phyloP scores from a whole-genome alignment of 2,329 filamentous ascomycete genomes.

The Bipolaris sorokiniana region DNA sequence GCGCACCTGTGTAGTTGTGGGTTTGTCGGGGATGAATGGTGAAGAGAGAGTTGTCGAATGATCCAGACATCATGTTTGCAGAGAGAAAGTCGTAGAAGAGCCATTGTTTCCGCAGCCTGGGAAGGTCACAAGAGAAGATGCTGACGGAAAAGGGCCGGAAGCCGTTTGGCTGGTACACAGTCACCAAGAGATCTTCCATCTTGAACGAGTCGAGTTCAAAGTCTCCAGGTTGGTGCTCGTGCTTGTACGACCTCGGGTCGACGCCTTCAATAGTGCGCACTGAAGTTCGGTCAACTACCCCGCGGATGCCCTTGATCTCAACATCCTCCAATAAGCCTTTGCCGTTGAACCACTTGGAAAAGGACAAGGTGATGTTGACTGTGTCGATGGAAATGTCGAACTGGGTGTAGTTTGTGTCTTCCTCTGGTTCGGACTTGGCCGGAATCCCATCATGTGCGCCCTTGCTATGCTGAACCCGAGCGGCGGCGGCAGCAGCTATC shows the following conservation, averaged over 20 bases:
- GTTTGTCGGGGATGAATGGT: slow-evolving; percentile 94
- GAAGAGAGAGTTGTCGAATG: slow-evolving; percentile 93
- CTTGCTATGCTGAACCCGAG: slow-evolving; percentile 61
- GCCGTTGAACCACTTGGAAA: slow-evolving; percentile 99
- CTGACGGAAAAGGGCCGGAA: slow-evolving; percentile 96
- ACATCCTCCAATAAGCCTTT: slow-evolving; percentile 91
- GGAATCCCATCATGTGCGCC: slow-evolving; percentile 34
- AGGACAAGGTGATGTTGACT: slow-evolving; percentile 94
- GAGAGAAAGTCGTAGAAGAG: slow-evolving; percentile 97
- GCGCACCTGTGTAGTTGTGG: slow-evolving; percentile 74
- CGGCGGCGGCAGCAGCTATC: slow-evolving; percentile 84
- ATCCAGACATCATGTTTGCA: slow-evolving; percentile 94
- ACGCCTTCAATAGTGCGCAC: slow-evolving; percentile 74
- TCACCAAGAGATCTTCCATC: slow-evolving; percentile 89
- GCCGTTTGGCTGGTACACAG: slow-evolving; percentile 84
- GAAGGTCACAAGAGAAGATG: slow-evolving; percentile 94
- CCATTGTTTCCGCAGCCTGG: slow-evolving; percentile 92
- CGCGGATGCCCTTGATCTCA: slow-evolving; percentile 89
- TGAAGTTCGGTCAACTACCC: slow-evolving; percentile 87
- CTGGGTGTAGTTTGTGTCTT: slow-evolving; percentile 97
- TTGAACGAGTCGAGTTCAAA: slow-evolving; percentile 98
- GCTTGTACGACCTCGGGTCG: slow-evolving; percentile 86
- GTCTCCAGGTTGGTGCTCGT: slow-evolving; percentile 87
- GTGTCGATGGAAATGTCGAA: slow-evolving; percentile 95
- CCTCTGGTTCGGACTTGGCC: slow-evolving; percentile 61